These are phyloP conservation scores for Chlorella vulgaris DNA, from an alignment of 139 green algal species.

Conservation along the genomic window DNA sequence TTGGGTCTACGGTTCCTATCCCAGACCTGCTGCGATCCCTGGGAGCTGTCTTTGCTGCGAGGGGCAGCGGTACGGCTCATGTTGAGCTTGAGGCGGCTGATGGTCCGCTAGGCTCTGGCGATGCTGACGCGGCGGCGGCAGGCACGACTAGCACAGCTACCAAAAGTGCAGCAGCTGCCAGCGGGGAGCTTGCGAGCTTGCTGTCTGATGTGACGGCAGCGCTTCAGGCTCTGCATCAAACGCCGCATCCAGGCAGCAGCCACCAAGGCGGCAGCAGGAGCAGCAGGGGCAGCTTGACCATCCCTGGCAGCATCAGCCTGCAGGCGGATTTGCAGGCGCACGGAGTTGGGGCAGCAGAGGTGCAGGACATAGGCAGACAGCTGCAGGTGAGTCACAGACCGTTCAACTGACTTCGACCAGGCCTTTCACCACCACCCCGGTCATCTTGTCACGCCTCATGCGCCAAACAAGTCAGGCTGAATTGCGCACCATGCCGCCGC, in stretches of 20 bases:
- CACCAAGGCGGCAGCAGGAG: no score
- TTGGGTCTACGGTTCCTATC: neutral
- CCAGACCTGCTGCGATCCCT: slow-evolving; percentile 18
- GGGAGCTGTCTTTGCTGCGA: neutral
- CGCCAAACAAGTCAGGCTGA: no score
- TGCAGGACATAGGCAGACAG: neutral
- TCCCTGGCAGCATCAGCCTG: neutral
- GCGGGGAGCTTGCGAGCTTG: neutral
- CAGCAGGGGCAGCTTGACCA: no score
- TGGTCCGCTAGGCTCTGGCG: no score
- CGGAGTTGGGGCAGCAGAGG: neutral
- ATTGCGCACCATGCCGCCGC: no score
- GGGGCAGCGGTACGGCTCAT: neutral
- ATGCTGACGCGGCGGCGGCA: no score
- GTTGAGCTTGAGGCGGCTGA: no score
- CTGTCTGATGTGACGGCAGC: neutral
- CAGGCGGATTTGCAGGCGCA: neutral
- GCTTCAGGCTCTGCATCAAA: neutral
- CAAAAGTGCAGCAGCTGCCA: neutral
- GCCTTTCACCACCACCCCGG: no score
- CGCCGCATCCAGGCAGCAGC: neutral
- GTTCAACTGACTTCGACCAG: no score
- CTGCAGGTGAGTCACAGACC: slow-evolving; percentile 11
- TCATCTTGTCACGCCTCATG: no score
- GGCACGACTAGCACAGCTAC: no score